Evolutionary conservation across 208 protist species (phyloP).

Genomic region (Wallacemonas collosoma): DNA sequence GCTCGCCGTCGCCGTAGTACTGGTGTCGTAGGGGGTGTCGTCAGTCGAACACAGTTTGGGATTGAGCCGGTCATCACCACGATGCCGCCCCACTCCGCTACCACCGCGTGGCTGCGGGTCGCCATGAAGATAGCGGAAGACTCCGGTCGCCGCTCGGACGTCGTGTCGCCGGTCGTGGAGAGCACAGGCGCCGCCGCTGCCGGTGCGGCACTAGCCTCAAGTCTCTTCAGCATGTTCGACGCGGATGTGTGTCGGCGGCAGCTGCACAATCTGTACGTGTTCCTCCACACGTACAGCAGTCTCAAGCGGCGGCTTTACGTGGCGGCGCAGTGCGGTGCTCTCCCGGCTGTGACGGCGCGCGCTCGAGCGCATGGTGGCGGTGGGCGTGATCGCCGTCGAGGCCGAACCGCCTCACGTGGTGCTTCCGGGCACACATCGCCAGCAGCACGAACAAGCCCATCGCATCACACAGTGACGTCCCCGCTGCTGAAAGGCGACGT

Average conservation of each 20-base stretch:
- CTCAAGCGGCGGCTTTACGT: constrained; percentile 26
- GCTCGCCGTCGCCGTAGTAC: no score
- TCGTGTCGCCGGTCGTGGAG: neutral
- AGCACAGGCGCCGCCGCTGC: neutral
- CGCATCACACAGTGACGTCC: neutral
- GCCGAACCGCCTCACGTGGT: neutral
- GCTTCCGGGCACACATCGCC: neutral
- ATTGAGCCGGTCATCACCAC: no score
- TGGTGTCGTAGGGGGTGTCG: no score
- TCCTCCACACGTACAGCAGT: constrained; percentile 38
- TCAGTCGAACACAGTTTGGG: no score
- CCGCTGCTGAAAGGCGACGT: neutral
- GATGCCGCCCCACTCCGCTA: no score
- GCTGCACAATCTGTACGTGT: constrained; percentile 52
- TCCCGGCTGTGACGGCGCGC: constrained; percentile 6
- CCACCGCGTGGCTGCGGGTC: no score
- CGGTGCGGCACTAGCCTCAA: neutral
- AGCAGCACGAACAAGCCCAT: neutral
- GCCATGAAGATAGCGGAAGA: no score
- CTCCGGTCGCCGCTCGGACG: neutral
- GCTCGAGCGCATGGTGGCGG: neutral
- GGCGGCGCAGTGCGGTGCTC: constrained; percentile 20
- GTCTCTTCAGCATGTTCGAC: constrained; percentile 55
- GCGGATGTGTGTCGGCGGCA: constrained; percentile 58
- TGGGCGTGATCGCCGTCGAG: neutral